Evolutionary conservation across 805 yeast species (phyloP), one percentile per base, ranked within the genome.

Genomic region (Candida orba): DNA sequence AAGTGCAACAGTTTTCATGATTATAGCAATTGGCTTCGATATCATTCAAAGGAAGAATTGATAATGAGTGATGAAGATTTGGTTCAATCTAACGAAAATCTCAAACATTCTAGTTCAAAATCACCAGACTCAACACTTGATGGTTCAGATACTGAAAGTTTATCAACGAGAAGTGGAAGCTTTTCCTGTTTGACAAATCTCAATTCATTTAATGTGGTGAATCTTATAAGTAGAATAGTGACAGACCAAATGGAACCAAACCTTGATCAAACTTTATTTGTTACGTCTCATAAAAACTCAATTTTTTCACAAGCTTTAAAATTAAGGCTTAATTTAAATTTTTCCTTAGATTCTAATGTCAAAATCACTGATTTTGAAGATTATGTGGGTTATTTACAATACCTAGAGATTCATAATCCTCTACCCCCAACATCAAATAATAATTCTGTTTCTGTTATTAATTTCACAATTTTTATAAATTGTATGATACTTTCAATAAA

Each of bases 41-140:
- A 43, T 6, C 58, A 55, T 37, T 35, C 53, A 3, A 27, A 18
- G 9, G 32, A 38, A 10, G 59, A 53, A 34, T 42, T 52, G 14
- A 20, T 24, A 8, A 49, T 47, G 24, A 52, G 58, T 48, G 54
- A 53, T 25, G 40, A 36, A 8, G 58, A 52, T 33, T 46, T 52
- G 17, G 37, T 36, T 9, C 38, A 17, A 6, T 30, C 45, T 2
- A 22, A 36, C 3, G 46, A 44, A 12, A 34, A 36, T 10, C 12
- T 15, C 18, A n/a, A n/a, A 8, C 3, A 17, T n/a, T 9, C 35
- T 8, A 33, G 6, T 4, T 17, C 20, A 30, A 37, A 2, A 13
- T 18, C 20, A 12, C 8, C 24, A 8, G 27, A 31, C n/a, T 14
- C 20, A 14, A 17, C 24, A 15, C 8, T 9, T n/a, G 34, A 31